Percentiles rank a stretch among this genome's conserved stretches.
phyloP scores from a whole-genome alignment of 2,329 filamentous ascomycete species.

The Penicillium decumbens region DNA sequence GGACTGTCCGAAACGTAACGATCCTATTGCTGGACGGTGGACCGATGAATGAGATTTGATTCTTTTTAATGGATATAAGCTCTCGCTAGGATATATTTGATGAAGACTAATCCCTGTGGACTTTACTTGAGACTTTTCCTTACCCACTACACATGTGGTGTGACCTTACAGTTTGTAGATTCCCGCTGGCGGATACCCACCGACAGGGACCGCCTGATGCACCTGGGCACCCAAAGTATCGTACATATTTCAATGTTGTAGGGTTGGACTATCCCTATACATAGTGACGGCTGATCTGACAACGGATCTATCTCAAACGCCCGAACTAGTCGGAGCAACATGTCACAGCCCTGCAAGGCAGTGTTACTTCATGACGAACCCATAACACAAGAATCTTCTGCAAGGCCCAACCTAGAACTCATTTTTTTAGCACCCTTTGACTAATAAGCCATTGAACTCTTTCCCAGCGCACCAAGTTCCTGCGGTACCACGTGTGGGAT shows the following conservation, averaged over 20 bases:
- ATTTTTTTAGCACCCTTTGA: not conserved
- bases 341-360: not conserved
- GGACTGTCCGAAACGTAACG: not conserved
- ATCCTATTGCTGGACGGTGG: not conserved
- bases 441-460: too few species aligned
- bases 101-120: not conserved
- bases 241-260: not conserved
- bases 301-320: not conserved
- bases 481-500: not conserved
- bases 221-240: not conserved
- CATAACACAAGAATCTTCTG: not conserved
- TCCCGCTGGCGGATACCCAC: not conserved
- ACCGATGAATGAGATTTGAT: not conserved
- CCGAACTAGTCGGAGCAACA: too few species aligned
- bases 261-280: not conserved
- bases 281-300: not conserved
- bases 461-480: not conserved
- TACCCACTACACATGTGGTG: not conserved
- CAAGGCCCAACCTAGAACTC: not conserved
- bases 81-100: not conserved
- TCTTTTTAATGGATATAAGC: not conserved
- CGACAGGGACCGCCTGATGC: not conserved
- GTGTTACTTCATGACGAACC: not conserved
- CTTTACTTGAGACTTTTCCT: not conserved
- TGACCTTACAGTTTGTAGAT: too few species aligned